Evolutionary conservation across 2,329 filamentous ascomycete species (phyloP).

Genomic region (Pleomassaria siparia): DNA sequence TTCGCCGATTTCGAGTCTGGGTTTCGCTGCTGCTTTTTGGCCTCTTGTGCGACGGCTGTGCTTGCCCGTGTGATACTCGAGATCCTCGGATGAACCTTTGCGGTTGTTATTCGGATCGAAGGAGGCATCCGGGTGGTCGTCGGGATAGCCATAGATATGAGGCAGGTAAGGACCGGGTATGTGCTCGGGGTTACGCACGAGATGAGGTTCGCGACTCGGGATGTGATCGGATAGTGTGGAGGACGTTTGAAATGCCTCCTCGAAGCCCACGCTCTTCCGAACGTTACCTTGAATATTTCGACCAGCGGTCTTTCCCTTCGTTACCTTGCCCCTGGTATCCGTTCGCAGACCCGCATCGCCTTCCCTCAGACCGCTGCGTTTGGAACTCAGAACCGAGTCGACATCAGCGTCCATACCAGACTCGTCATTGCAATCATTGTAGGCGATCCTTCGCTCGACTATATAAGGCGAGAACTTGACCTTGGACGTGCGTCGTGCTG

Average conservation of each 20-base stretch:
- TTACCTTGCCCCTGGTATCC: conserved; percentile 4
- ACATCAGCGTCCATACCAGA: conserved; percentile 5
- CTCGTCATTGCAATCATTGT: conserved; percentile 11
- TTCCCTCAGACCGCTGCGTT: conserved; percentile 10
- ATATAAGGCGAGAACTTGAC: conserved; percentile 16
- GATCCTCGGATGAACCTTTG: conserved; percentile 6
- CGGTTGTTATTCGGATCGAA: conserved; percentile 11
- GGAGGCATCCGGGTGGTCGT: conserved; percentile 8
- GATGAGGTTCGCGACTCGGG: conserved; percentile 1
- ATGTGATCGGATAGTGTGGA: conserved; percentile 3
- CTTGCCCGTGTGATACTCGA: conserved; percentile 6
- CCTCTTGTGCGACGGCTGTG: not conserved
- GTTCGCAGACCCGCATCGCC: conserved; percentile 4
- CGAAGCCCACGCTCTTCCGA: not conserved
- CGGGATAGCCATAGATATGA: not conserved
- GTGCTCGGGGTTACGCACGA: conserved; percentile 1
- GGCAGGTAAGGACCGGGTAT: conserved; percentile 10
- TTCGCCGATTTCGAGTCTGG: not conserved
- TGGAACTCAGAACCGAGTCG: conserved; percentile 7
- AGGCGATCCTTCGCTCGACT: conserved; percentile 10
- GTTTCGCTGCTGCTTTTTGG: not conserved
- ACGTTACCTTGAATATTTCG: not conserved
- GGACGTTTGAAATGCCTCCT: not conserved
- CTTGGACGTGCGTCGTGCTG: conserved; percentile 8
- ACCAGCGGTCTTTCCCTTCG: not conserved